phyloP scores from a whole-genome alignment of 176 grass and related monocot genomes.

The Juncus effusus region DNA sequence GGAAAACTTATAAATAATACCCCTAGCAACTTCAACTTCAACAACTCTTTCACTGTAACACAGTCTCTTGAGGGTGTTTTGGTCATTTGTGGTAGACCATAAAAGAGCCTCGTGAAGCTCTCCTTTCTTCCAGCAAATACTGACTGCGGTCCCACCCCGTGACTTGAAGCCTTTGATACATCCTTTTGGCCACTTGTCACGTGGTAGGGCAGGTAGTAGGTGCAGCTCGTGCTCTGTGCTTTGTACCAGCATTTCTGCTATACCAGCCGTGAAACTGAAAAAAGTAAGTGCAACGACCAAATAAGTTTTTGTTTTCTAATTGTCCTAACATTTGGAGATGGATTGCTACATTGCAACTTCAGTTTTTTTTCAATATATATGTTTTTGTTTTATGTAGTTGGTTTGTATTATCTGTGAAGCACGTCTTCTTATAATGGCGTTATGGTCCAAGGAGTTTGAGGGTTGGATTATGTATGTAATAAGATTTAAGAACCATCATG shows the following conservation, averaged over 20 bases:
- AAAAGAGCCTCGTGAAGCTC: conserved; percentile 67
- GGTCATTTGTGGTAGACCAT: conserved; percentile 38
- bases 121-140: conserved; percentile 77
- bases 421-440: too few relatives aligned
- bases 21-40: conserved; percentile 17
- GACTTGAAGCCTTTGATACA: conserved; percentile 75
- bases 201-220: conserved; percentile 68
- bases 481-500: too few relatives aligned
- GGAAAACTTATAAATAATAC: conserved; percentile 52
- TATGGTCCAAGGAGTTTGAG: too few relatives aligned
- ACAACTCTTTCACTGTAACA: conserved; percentile 31
- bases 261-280: conserved; percentile 74
- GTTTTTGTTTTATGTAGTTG: not conserved
- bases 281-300: too few relatives aligned
- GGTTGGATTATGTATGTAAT: too few relatives aligned
- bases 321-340: too few relatives aligned
- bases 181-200: conserved; percentile 66
- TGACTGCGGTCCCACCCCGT: conserved; percentile 53
- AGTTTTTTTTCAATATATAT: not conserved
- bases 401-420: too few relatives aligned
- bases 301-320: not conserved
- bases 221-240: conserved; percentile 62
- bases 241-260: conserved; percentile 82
- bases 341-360: not conserved
- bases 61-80: conserved; percentile 40